A percentile compares a stretch with the other conserved stretches of the same genome.
Evolutionary conservation across 2,329 filamentous ascomycete genomes (phyloP).

Genomic region (Nothomitra cinnamomea): DNA sequence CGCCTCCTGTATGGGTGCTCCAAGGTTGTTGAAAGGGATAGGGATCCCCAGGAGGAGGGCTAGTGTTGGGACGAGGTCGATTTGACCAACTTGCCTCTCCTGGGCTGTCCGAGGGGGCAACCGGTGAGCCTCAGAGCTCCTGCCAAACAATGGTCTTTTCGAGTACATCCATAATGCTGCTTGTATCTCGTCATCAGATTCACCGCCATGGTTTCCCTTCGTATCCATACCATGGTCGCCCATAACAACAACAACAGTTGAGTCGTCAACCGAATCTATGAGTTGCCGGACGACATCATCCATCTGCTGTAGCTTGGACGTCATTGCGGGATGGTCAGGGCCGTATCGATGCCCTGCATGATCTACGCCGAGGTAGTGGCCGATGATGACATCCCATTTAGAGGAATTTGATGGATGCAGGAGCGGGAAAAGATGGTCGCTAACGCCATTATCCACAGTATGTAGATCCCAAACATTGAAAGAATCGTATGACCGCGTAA

Average conservation of each 20-base stretch:
- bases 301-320: conserved; percentile 82
- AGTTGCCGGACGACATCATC: conserved; percentile 59
- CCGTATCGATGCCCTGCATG: conserved; percentile 95
- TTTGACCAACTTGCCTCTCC: conserved; percentile 59
- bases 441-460: conserved; percentile 90
- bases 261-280: conserved; percentile 56
- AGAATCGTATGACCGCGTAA: conserved; percentile 83
- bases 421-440: conserved; percentile 76
- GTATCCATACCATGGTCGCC: conserved; percentile 98
- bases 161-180: conserved; percentile 98
- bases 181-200: conserved; percentile 90
- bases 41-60: conserved; percentile 77
- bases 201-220: conserved; percentile 95
- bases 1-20: conserved; percentile 82
- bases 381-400: conserved; percentile 88
- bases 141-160: conserved; percentile 68
- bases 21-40: conserved; percentile 91
- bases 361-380: conserved; percentile 87
- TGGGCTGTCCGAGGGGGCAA: conserved; percentile 56
- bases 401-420: conserved; percentile 44
- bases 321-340: conserved; percentile 84
- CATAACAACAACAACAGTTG: conserved; percentile 86
- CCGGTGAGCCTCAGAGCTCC: conserved; percentile 42
- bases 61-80: conserved; percentile 86
- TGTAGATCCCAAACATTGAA: conserved; percentile 98